Percentiles rank a stretch among this genome's conserved stretches.
These are phyloP conservation scores for Aspergillus awamori DNA, from an alignment of 2,329 filamentous ascomycete genomes.

Conservation along the genomic window DNA sequence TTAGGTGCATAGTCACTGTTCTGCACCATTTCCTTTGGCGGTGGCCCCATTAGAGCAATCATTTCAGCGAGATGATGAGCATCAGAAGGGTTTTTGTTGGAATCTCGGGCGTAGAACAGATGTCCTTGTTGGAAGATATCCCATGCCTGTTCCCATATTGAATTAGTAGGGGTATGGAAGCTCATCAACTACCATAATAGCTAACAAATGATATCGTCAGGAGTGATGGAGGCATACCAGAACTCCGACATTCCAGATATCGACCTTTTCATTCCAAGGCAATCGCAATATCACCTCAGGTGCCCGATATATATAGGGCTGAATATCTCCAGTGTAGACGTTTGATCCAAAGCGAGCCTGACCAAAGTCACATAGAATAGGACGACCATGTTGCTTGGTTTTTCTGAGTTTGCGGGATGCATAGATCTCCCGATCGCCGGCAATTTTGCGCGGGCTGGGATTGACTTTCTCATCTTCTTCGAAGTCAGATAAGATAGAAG, in stretches of 20 bases:
- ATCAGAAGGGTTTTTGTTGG: not conserved
- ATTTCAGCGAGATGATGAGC: not conserved
- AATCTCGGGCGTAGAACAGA: not conserved
- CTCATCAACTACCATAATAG: not conserved
- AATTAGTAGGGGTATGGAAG: not conserved
- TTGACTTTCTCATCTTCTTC: constrained; percentile 15
- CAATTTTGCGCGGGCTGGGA: constrained; percentile 28
- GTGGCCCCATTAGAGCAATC: not conserved
- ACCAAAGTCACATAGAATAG: constrained; percentile 34
- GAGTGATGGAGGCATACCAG: no score
- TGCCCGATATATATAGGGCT: constrained; percentile 15
- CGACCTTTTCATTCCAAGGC: not conserved
- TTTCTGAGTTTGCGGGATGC: constrained; percentile 25
- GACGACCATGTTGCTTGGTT: constrained; percentile 26
- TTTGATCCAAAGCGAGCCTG: constrained; percentile 25
- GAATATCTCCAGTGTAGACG: constrained; percentile 19
- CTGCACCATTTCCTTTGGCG: not conserved
- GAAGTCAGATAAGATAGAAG: constrained; percentile 1
- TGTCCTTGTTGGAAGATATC: not conserved
- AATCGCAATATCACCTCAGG: not conserved
- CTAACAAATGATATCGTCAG: not conserved
- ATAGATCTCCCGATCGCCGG: constrained; percentile 29
- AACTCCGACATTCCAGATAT: not conserved
- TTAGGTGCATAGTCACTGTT: not conserved
- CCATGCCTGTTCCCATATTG: not conserved